Evolutionary conservation across 2,329 filamentous ascomycete genomes (phyloP).

Genomic region (Aspergillus unguis): DNA sequence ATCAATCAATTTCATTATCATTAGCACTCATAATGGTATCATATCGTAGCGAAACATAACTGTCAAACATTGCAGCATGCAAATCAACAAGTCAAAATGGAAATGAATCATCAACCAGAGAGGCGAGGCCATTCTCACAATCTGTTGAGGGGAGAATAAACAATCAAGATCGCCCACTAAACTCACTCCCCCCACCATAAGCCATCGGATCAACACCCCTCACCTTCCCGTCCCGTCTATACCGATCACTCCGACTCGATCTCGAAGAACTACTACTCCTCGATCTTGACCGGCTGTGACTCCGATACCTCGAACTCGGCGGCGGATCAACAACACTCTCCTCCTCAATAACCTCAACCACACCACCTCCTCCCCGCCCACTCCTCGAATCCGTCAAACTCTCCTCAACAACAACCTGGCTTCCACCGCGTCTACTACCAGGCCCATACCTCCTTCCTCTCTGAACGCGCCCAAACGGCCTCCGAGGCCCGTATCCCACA

Average conservation of each 20-base stretch:
- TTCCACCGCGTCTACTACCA: too few species aligned
- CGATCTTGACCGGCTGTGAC: not conserved
- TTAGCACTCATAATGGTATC: slow-evolving; percentile 6
- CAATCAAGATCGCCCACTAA: slow-evolving; percentile 2
- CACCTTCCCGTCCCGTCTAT: slow-evolving; percentile 29
- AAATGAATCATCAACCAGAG: not conserved
- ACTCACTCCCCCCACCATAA: slow-evolving; percentile 35
- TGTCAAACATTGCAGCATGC: not conserved
- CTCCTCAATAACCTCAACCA: slow-evolving; percentile 28
- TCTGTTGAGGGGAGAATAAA: not conserved
- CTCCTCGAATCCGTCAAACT: not conserved
- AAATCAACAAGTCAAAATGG: too few species aligned
- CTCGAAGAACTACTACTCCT: slow-evolving; percentile 45
- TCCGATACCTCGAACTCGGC: slow-evolving; percentile 19
- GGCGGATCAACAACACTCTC: slow-evolving; percentile 25
- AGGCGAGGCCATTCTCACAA: not conserved
- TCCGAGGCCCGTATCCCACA: not conserved
- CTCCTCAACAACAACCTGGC: slow-evolving; percentile 6
- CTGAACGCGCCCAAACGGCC: too few species aligned
- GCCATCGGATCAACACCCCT: slow-evolving; percentile 43
- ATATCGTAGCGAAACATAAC: not conserved
- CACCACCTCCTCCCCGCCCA: slow-evolving; percentile 28
- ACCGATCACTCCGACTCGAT: slow-evolving; percentile 38
- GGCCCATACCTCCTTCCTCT: too few species aligned
- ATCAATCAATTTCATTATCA: not conserved